phyloP scores from a whole-genome alignment of 1,284 basidiomycete genomes.

The Hypsizygus ulmarius region DNA sequence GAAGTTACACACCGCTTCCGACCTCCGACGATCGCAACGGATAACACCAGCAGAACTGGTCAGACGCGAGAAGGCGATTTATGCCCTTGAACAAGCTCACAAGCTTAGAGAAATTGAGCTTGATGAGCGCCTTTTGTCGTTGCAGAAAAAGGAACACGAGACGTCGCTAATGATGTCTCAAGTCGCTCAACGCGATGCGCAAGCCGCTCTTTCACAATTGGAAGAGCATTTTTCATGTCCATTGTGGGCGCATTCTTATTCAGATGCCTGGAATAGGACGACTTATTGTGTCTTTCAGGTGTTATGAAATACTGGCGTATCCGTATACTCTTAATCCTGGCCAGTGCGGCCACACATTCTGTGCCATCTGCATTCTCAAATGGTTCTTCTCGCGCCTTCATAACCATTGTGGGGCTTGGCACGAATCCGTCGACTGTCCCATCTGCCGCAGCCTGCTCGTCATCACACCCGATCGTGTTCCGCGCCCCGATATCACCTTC shows the following conservation, averaged over 20 bases:
- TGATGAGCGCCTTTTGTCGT: slow-evolving; percentile 34
- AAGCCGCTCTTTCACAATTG: slow-evolving; percentile 43
- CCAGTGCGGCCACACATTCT: slow-evolving; percentile 64
- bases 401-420: slow-evolving; percentile 59
- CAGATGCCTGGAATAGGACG: slow-evolving; percentile 1
- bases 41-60: slow-evolving; percentile 38
- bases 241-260: slow-evolving; percentile 36
- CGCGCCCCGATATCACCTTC: slow-evolving; percentile 48
- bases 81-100: slow-evolving; percentile 36
- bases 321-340: slow-evolving; percentile 56
- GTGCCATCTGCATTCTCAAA: slow-evolving; percentile 59
- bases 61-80: slow-evolving; percentile 37
- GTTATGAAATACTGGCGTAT: slow-evolving; percentile 50
- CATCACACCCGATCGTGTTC: slow-evolving; percentile 45
- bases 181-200: slow-evolving; percentile 39
- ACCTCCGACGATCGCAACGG: slow-evolving; percentile 30
- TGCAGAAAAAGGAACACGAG: slow-evolving; percentile 39
- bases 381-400: slow-evolving; percentile 67
- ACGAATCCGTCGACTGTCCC: slow-evolving; percentile 62
- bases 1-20: slow-evolving; percentile 18
- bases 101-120: slow-evolving; percentile 34
- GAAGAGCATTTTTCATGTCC: slow-evolving; percentile 60
- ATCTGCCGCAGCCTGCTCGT: slow-evolving; percentile 56
- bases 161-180: slow-evolving; percentile 37
- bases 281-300: slow-evolving; percentile 28